Evolutionary conservation across 73 alveolate genomes (phyloP).

Genomic region (Loxodes magnus): DNA sequence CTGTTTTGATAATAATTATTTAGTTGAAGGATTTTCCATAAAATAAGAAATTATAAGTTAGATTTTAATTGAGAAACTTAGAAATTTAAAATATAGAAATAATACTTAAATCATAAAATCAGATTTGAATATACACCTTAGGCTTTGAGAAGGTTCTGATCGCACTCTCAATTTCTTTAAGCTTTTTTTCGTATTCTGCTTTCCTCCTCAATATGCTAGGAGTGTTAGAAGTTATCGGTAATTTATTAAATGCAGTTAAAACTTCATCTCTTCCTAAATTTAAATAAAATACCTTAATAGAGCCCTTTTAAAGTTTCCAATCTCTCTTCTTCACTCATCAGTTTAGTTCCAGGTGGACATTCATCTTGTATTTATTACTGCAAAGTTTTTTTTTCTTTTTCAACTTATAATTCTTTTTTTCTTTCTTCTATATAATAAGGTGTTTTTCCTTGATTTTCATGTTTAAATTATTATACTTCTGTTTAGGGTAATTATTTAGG

Average conservation of each 20-base stretch:
- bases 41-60: too few species aligned
- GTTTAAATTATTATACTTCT: constrained; percentile 3
- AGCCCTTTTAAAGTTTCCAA: constrained; percentile 51
- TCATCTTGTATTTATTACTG: constrained; percentile 43
- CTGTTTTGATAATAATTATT: too few species aligned
- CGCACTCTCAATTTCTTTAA: constrained; percentile 68
- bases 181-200: constrained; percentile 61
- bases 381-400: constrained; percentile 33
- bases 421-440: constrained; percentile 56
- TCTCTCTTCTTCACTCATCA: constrained; percentile 76
- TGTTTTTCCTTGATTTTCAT: constrained; percentile 61
- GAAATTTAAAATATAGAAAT: too few species aligned
- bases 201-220: constrained; percentile 41
- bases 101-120: too few species aligned
- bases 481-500: constrained; percentile 3
- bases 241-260: constrained; percentile 30
- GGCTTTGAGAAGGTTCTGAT: constrained; percentile 69
- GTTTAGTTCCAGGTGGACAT: constrained; percentile 73
- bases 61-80: too few species aligned
- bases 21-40: too few species aligned
- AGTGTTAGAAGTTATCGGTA: constrained; percentile 68
- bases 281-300: too few species aligned
- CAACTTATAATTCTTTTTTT: constrained; percentile 47
- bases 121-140: constrained; percentile 46
- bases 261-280: constrained; percentile 68